Percentiles rank a stretch among this genome's conserved stretches.
phyloP scores from a whole-genome alignment of 1,139 yeast genomes.

The Trichomonascaceae sp. region DNA sequence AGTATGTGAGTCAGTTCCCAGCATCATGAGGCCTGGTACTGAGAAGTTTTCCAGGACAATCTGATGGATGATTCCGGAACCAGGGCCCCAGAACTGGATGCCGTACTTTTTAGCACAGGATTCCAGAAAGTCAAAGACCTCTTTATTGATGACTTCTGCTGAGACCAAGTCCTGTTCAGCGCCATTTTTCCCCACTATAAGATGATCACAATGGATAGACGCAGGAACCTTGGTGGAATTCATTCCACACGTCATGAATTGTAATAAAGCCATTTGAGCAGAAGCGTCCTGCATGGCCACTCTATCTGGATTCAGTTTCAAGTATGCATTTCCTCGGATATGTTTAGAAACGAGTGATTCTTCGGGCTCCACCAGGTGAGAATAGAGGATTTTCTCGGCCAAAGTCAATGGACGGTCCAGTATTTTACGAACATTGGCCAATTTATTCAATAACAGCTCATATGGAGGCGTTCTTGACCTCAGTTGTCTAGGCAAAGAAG shows the following conservation, averaged over 20 bases:
- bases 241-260: constrained; percentile 96
- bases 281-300: constrained; percentile 99
- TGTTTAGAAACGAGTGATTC: constrained; percentile 57
- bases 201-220: constrained; percentile 94
- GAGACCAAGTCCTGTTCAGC: constrained; percentile 68
- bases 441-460: constrained; percentile 59
- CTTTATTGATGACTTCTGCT: constrained; percentile 80
- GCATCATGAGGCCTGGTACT: constrained; percentile 69
- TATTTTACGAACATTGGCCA: constrained; percentile 56
- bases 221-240: constrained; percentile 83
- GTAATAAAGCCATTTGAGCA: constrained; percentile 95
- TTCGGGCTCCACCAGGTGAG: constrained; percentile 83
- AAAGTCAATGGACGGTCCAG: constrained; percentile 75
- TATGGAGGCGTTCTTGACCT: constrained; percentile 81
- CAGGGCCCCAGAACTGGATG: constrained; percentile 98
- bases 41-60: constrained; percentile 96
- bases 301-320: constrained; percentile 92
- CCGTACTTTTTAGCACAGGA: constrained; percentile 91
- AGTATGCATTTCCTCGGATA: constrained; percentile 77
- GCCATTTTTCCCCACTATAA: constrained; percentile 93
- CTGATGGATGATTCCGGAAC: constrained; percentile 98
- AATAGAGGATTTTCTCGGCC: constrained; percentile 89
- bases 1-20: constrained; percentile 98
- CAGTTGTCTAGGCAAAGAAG: constrained; percentile 9
- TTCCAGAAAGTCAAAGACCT: constrained; percentile 87